These are phyloP conservation scores for Striga hermonthica DNA, from an alignment of 305 asterid genomes.

Conservation along the genomic window DNA sequence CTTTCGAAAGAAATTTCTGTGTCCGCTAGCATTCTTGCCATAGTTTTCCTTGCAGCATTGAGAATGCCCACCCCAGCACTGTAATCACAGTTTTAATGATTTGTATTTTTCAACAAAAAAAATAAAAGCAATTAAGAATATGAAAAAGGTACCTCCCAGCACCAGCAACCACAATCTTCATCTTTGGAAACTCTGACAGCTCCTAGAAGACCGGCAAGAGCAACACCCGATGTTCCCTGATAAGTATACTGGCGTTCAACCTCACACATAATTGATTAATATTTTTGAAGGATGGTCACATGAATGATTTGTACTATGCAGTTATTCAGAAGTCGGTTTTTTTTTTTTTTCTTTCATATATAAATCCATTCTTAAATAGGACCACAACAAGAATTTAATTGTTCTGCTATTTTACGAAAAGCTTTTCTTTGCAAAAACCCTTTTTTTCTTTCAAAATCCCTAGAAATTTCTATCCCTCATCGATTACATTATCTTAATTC, in stretches of 20 bases:
- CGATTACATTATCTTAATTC: no score
- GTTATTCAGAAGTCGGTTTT: constrained; percentile 6
- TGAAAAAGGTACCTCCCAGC: constrained; percentile 99
- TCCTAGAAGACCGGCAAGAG: constrained; percentile 96
- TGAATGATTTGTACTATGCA: constrained; percentile 13
- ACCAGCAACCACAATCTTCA: constrained; percentile 98
- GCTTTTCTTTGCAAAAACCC: no score
- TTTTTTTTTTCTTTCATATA: constrained; percentile 10
- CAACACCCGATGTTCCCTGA: constrained; percentile 99
- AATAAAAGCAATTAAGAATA: no score
- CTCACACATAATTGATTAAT: constrained; percentile 24
- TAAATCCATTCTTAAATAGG: constrained; percentile 11
- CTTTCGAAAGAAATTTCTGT: constrained; percentile 93
- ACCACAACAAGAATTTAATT: no score
- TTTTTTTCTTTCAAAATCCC: no score
- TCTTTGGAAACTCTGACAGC: constrained; percentile 98
- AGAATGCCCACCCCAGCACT: no score
- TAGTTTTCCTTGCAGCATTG: constrained; percentile 94
- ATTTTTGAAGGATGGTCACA: constrained; percentile 26
- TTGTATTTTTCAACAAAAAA: constrained; percentile 18
- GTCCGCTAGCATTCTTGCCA: constrained; percentile 96
- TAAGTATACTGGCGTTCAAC: constrained; percentile 27
- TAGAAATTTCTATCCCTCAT: no score
- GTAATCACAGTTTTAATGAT: constrained; percentile 27
- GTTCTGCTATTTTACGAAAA: no score